These are phyloP conservation scores for Entophlyctis luteolus DNA, from an alignment of 192 early-diverging fungal genomes.

Conservation along the genomic window DNA sequence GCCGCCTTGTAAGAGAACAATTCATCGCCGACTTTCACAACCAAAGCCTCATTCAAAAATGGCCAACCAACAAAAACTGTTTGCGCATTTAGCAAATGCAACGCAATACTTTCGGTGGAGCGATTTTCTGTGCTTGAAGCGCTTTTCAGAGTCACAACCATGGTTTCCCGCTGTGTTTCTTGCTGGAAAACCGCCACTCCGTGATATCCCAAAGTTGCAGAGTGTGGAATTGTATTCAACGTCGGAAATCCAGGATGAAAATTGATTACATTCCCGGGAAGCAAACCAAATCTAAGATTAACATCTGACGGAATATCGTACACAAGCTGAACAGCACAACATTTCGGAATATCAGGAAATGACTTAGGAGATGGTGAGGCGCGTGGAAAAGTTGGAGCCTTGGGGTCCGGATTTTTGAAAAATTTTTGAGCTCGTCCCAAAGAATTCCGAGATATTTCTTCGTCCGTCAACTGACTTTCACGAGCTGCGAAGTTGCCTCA, in stretches of 20 bases:
- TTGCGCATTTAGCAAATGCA: slow-evolving; percentile 50
- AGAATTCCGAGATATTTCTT: slow-evolving; percentile 74
- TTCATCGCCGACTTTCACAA: slow-evolving; percentile 72
- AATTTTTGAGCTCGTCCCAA: slow-evolving; percentile 64
- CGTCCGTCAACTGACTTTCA: slow-evolving; percentile 62
- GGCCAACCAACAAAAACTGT: slow-evolving; percentile 78
- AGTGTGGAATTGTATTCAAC: slow-evolving; percentile 73
- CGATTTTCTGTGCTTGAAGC: slow-evolving; percentile 40
- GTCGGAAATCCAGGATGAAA: slow-evolving; percentile 85
- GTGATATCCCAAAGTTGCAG: slow-evolving; percentile 66
- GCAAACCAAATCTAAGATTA: slow-evolving; percentile 40
- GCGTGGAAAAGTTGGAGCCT: slow-evolving; percentile 12
- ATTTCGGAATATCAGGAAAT: slow-evolving; percentile 56
- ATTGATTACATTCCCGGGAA: slow-evolving; percentile 27
- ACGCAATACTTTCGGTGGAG: slow-evolving; percentile 55
- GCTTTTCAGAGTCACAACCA: slow-evolving; percentile 63
- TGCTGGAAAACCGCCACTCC: slow-evolving; percentile 81
- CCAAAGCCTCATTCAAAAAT: slow-evolving; percentile 75
- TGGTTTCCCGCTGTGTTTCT: slow-evolving; percentile 73
- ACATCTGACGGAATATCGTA: slow-evolving; percentile 4
- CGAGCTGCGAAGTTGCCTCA: slow-evolving; percentile 33
- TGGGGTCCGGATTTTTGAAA: slow-evolving; percentile 42
- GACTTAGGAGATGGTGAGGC: slow-evolving; percentile 32
- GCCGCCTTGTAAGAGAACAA: slow-evolving; percentile 56
- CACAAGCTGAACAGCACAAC: slow-evolving; percentile 15